Evolutionary conservation across 129 eudicot species (phyloP).

Genomic region (Flaveria bidentis): DNA sequence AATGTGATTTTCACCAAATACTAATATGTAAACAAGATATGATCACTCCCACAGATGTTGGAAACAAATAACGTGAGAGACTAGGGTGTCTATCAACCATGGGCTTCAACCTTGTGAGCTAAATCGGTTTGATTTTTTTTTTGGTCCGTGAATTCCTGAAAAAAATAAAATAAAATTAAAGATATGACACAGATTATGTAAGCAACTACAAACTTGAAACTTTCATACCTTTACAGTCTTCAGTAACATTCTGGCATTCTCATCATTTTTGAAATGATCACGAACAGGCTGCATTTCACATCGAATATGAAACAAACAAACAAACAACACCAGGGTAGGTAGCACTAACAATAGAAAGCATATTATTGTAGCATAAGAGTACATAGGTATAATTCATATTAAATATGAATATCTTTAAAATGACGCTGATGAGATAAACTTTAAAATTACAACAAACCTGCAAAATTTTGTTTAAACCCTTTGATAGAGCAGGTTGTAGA

Average conservation of each 20-base stretch:
- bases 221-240: not conserved
- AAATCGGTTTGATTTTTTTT: not conserved
- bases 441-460: constrained; percentile 37
- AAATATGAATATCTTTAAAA: not conserved
- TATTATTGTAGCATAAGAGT: too few species aligned
- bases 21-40: not conserved
- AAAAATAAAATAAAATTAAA: not conserved
- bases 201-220: not conserved
- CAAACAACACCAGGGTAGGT: too few species aligned
- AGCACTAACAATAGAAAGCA: too few species aligned
- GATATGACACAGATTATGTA: not conserved
- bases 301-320: not conserved
- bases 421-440: not conserved
- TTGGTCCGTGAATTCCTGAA: not conserved
- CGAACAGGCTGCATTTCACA: constrained; percentile 6
- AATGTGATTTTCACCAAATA: too few species aligned
- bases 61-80: not conserved
- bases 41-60: not conserved
- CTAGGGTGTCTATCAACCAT: not conserved
- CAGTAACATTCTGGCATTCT: not conserved
- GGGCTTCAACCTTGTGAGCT: not conserved
- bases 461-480: constrained; percentile 53
- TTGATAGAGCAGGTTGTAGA: constrained; percentile 59
- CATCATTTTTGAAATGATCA: constrained; percentile 1
- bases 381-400: too few species aligned